Conservation (phyloP, 176 grass and related monocot species). For the Pharus latifolius region DNA sequence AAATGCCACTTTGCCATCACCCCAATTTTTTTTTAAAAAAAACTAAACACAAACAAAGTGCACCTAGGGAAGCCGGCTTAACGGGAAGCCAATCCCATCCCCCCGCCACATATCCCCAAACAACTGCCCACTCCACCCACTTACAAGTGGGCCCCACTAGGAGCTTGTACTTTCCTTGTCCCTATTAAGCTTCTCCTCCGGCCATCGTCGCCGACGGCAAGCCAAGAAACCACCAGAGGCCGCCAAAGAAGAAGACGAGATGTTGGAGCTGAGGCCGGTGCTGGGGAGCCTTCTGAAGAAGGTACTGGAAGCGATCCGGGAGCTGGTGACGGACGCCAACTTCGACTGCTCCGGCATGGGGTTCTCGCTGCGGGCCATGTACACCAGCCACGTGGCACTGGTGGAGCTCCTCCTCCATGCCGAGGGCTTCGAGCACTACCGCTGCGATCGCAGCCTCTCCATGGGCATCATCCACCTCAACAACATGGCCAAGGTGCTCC, state of each 20-base stretch:
- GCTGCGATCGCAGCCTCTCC: slow-evolving; percentile 50
- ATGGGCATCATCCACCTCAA: slow-evolving; percentile 53
- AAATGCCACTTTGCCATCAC: no score
- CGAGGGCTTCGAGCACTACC: slow-evolving; percentile 54
- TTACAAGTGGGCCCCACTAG: no score
- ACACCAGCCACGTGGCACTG: slow-evolving; percentile 43
- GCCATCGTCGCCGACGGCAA: no score
- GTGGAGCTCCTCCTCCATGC: slow-evolving; percentile 37
- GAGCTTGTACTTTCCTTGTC: no score
- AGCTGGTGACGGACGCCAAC: slow-evolving; percentile 47
- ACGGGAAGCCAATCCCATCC: no score
- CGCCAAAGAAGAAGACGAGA: slow-evolving; percentile 4
- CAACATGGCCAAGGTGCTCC: slow-evolving; percentile 55
- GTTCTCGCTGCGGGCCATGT: slow-evolving; percentile 54
- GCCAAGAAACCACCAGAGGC: no score
- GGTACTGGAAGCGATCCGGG: slow-evolving; percentile 40
- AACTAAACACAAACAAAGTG: no score
- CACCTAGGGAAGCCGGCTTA: no score
- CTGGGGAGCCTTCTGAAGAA: slow-evolving; percentile 50
- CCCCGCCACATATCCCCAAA: no score
- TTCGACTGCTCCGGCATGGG: slow-evolving; percentile 46
- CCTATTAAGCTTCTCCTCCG: no score
- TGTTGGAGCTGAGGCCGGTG: slow-evolving; percentile 41
- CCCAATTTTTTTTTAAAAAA: no score
- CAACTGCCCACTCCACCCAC: no score